These are phyloP conservation scores for Fabrea salina DNA, from an alignment of 169 alveolate species.

Conservation along the genomic window DNA sequence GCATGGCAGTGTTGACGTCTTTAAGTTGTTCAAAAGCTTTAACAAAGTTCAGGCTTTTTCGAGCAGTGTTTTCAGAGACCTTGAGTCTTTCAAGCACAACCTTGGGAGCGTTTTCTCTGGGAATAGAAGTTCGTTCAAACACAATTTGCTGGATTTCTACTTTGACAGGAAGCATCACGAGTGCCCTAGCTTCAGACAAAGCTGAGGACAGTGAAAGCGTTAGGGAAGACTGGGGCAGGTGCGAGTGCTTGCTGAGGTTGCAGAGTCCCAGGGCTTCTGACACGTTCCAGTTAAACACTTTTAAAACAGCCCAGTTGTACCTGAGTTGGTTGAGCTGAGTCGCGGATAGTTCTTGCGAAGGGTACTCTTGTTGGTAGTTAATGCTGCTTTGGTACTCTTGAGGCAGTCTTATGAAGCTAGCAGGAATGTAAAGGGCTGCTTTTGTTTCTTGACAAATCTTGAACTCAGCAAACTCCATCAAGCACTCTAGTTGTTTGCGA, in stretches of 20 bases:
- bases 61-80: neutral
- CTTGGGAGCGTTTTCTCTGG: conserved; percentile 69
- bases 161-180: conserved; percentile 61
- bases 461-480: conserved; percentile 50
- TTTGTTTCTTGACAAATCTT: conserved; percentile 63
- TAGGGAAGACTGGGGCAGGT: neutral
- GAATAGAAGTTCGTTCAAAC: conserved; percentile 61
- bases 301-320: conserved; percentile 42
- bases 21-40: conserved; percentile 81
- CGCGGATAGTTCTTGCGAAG: neutral
- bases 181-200: conserved; percentile 43
- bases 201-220: neutral
- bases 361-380: neutral
- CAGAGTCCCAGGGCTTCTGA: conserved; percentile 28
- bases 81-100: conserved; percentile 64
- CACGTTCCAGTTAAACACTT: conserved; percentile 35
- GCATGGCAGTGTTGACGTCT: conserved; percentile 61
- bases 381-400: neutral
- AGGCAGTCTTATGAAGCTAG: conserved; percentile 46
- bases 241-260: neutral
- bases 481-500: conserved; percentile 31
- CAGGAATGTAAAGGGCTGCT: conserved; percentile 41
- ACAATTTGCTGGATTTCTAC: conserved; percentile 57
- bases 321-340: conserved; percentile 9
- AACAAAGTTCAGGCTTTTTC: conserved; percentile 42